Percentiles rank a stretch among this genome's conserved stretches.
phyloP scores from a whole-genome alignment of 306 rosid genomes.

The Abrus precatorius region DNA sequence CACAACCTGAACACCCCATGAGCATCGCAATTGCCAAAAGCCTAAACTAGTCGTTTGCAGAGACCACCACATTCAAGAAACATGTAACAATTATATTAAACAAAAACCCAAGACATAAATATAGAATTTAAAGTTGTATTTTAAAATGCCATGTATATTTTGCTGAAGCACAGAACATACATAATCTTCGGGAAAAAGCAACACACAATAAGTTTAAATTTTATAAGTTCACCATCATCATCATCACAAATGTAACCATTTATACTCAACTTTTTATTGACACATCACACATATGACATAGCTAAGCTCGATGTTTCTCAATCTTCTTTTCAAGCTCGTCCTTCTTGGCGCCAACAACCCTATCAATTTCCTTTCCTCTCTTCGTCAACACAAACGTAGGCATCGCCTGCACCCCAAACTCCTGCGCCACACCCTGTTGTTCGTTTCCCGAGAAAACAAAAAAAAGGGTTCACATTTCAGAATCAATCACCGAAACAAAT shows the following conservation, averaged over 20 bases:
- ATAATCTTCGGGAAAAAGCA: background rate
- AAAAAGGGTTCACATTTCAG: background rate
- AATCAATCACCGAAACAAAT: background rate
- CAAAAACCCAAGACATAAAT: background rate
- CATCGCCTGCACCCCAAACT: constrained; percentile 70
- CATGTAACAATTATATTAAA: background rate
- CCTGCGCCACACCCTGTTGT: constrained; percentile 74
- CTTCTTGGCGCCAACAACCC: constrained; percentile 70
- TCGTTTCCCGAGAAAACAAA: background rate
- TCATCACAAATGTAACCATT: background rate
- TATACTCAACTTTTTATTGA: background rate
- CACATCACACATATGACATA: too few species aligned
- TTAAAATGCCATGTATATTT: background rate
- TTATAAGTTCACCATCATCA: constrained; percentile 1
- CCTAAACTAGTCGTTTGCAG: background rate
- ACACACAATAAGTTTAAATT: constrained; percentile 7
- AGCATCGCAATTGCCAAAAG: background rate
- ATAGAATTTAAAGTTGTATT: background rate
- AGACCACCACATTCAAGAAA: background rate
- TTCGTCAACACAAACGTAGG: constrained; percentile 77
- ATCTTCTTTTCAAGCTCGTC: constrained; percentile 75
- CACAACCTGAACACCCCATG: too few species aligned
- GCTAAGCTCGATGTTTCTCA: constrained; percentile 27
- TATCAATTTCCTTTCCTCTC: constrained; percentile 70
- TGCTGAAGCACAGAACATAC: background rate